Evolutionary conservation across 2,329 filamentous ascomycete genomes (phyloP), one percentile per base, ranked within the genome.

Genomic region (Xylariaceae sp.): DNA sequence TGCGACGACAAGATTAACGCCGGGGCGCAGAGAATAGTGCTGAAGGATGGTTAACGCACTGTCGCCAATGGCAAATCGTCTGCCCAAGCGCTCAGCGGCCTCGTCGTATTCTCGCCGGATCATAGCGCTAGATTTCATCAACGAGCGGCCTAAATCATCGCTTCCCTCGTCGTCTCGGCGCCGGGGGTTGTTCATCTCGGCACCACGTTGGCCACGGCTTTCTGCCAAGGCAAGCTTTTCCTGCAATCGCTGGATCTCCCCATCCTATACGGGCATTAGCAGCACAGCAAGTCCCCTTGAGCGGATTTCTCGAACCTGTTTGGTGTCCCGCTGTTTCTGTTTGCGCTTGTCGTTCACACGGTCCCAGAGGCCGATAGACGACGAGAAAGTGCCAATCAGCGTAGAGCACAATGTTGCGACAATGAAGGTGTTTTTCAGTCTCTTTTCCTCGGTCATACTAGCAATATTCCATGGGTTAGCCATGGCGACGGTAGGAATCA

Each of bases 61-160:
- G n/a, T n/a, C n/a, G n/a, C n/a, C 68, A 12, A 65, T 49, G n/a
- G 68, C 68, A 51, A 68, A 70, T 11, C 62, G 59, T 7, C 62
- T 55, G 0, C 68, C 68, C 2, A 68, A 49, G 9, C 58, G 60
- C 30, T 60, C 61, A 31, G 63, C 62, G 32, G 60, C 58, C n/a
- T 60, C 55, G 48, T 71, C 66, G 44, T 66, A 71, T 48, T 69
- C 66, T n/a, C 59, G 55, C 44, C 60, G 60, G 31, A 71, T 63
- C 17, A 63, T 41, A n/a, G 64, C 58, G 6, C 65, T 62, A 12
- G 66, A 65, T 14, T 57, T 51, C 30, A 64, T 53, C 6, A 71
- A 57, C 1, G 66, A 62, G 19, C 54, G 54, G 11, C 56, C 55
- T 11, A 70, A 51, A 12, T 66, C 59, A 30, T 61, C 58, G n/a